These are phyloP conservation scores for Cladosporium sp. DNA, from an alignment of 2,329 filamentous ascomycete genomes.

Conservation along the genomic window DNA sequence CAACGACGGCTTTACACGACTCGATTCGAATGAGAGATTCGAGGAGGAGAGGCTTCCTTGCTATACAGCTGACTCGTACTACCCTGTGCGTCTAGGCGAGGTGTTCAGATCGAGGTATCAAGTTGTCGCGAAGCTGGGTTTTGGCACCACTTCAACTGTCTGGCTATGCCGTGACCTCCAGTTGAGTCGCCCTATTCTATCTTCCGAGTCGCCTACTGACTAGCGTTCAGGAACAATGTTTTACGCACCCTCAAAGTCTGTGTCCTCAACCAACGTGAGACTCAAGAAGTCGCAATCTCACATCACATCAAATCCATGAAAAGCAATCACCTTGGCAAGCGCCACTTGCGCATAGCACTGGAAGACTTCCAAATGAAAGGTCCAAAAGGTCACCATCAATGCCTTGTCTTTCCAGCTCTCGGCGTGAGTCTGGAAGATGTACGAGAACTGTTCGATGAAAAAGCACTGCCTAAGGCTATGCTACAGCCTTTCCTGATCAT, in stretches of 20 bases:
- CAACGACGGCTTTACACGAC: no score
- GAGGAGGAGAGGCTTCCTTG: not conserved
- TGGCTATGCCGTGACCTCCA: not conserved
- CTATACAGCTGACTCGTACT: not conserved
- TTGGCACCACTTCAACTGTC: not conserved
- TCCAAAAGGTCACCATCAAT: no score
- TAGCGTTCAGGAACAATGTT: not conserved
- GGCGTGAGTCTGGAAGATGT: no score
- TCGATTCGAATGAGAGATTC: not conserved
- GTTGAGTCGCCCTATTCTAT: not conserved
- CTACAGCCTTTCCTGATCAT: conserved; percentile 27
- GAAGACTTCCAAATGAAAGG: no score
- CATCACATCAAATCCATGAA: conserved; percentile 17
- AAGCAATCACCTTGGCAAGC: conserved; percentile 16
- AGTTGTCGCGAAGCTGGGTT: not conserved
- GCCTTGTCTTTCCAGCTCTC: no score
- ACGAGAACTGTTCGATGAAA: not conserved
- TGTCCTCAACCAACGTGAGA: not conserved
- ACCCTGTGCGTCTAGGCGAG: not conserved
- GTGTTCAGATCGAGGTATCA: not conserved
- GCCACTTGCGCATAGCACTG: no score
- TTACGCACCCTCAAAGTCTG: no score
- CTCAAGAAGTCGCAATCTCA: conserved; percentile 19
- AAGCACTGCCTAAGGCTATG: not conserved
- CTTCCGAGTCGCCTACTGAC: not conserved